Conservation (phyloP, 78 protist genomes). For the Dictyostelium capitatum region DNA sequence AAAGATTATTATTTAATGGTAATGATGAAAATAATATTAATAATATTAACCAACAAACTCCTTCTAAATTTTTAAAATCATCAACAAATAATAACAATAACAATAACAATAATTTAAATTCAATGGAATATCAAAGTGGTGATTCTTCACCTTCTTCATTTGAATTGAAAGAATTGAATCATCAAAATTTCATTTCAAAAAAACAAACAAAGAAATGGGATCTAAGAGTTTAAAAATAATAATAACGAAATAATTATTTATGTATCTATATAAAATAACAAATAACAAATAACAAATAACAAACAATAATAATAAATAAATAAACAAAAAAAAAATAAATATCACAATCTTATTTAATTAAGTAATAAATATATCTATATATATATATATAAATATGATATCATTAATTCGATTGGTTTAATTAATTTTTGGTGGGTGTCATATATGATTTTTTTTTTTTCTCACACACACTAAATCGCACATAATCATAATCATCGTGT, state of each 20-base stretch:
- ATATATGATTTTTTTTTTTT: too few species aligned
- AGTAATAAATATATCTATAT: neutral
- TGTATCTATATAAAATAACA: neutral
- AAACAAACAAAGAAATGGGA: constrained; percentile 24
- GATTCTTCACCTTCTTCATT: neutral
- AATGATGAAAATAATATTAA: neutral
- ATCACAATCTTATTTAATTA: neutral
- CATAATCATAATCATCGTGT: too few species aligned
- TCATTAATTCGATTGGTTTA: too few species aligned
- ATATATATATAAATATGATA: neutral
- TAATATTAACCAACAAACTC: constrained; percentile 4
- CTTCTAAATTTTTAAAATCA: neutral
- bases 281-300: neutral
- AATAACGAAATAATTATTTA: neutral
- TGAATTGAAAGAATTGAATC: constrained; percentile 11
- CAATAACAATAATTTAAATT: neutral
- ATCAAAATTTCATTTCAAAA: neutral
- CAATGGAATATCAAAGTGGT: neutral
- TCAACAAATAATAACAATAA: neutral
- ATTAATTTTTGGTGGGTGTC: too few species aligned
- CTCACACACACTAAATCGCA: too few species aligned
- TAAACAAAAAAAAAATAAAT: neutral
- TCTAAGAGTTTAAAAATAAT: constrained; percentile 11
- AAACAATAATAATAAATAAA: neutral
- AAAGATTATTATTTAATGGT: constrained; percentile 19